Conservation (phyloP, 2,329 filamentous ascomycete species). For the Paecilomyces fulvus region DNA sequence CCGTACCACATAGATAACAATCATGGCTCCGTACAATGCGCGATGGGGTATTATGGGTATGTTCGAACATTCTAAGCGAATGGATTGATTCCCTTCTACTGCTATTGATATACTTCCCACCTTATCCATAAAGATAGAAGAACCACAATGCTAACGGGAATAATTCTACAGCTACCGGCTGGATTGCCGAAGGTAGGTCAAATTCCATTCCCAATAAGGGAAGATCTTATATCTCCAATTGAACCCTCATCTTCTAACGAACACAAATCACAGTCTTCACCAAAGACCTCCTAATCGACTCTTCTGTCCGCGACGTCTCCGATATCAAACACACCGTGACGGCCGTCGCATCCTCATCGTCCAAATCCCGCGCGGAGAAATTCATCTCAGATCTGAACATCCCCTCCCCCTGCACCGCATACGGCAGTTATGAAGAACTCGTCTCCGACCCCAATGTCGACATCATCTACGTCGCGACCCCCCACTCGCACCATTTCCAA, state of each 20-base stretch:
- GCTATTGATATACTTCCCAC: background rate
- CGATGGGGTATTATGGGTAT: constrained; percentile 39
- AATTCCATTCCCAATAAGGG: background rate
- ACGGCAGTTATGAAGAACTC: constrained; percentile 74
- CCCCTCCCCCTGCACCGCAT: constrained; percentile 60
- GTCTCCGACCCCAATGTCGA: constrained; percentile 71
- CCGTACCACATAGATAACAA: constrained; percentile 2
- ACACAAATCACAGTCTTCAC: constrained; percentile 46
- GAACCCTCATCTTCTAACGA: background rate
- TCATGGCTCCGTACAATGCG: constrained; percentile 27
- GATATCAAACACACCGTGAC: constrained; percentile 70
- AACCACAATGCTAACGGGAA: background rate
- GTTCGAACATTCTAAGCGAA: constrained; percentile 5
- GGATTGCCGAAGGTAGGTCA: constrained; percentile 32
- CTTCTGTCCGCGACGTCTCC: constrained; percentile 56
- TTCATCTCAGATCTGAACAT: constrained; percentile 66
- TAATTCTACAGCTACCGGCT: constrained; percentile 31
- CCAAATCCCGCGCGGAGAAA: constrained; percentile 56
- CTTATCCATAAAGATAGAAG: background rate
- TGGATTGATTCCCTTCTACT: background rate
- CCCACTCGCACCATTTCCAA: constrained; percentile 89
- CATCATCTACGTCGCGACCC: constrained; percentile 82
- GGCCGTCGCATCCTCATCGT: constrained; percentile 72
- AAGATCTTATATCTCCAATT: background rate
- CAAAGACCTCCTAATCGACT: constrained; percentile 70